Percentiles rank a stretch among this genome's conserved stretches.
phyloP scores from a whole-genome alignment of 208 protist genomes.

The Herpetomonas samuelpessoai region DNA sequence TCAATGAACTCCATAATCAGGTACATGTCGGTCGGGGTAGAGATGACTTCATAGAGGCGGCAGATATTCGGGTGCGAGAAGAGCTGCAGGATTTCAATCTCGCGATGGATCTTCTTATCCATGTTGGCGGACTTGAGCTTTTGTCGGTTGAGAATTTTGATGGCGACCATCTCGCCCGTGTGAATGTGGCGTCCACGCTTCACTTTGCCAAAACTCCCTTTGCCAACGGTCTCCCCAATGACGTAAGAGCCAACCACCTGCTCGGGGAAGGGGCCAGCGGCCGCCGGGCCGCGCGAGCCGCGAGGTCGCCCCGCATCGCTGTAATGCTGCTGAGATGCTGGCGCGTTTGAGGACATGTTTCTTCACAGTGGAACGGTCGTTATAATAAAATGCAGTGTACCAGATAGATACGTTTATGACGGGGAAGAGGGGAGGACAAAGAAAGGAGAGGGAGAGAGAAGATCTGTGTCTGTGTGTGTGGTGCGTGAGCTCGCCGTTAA shows the following conservation, averaged over 20 bases:
- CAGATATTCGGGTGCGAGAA: constrained; percentile 99
- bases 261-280: constrained; percentile 18
- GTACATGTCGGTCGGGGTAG: constrained; percentile 97
- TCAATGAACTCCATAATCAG: constrained; percentile 99
- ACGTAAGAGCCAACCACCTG: constrained; percentile 96
- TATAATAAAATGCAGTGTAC: not conserved
- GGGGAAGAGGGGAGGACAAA: not conserved
- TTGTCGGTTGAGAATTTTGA: constrained; percentile 99
- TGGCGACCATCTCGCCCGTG: constrained; percentile 96
- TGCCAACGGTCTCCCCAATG: constrained; percentile 98
- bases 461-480: too few species aligned
- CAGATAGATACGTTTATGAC: not conserved
- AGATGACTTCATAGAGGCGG: constrained; percentile 98
- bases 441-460: not conserved
- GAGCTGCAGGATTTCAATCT: constrained; percentile 98
- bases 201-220: constrained; percentile 99
- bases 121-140: constrained; percentile 95
- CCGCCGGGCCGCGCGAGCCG: too few species aligned
- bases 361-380: not conserved
- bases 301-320: not conserved
- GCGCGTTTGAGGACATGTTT: constrained; percentile 8
- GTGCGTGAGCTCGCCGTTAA: too few species aligned
- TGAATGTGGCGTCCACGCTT: constrained; percentile 96
- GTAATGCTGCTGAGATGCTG: constrained; percentile 1
- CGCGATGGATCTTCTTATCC: constrained; percentile 93